Conservation (phyloP, 2,329 filamentous ascomycete genomes). For the Aspergillus jensenii region DNA sequence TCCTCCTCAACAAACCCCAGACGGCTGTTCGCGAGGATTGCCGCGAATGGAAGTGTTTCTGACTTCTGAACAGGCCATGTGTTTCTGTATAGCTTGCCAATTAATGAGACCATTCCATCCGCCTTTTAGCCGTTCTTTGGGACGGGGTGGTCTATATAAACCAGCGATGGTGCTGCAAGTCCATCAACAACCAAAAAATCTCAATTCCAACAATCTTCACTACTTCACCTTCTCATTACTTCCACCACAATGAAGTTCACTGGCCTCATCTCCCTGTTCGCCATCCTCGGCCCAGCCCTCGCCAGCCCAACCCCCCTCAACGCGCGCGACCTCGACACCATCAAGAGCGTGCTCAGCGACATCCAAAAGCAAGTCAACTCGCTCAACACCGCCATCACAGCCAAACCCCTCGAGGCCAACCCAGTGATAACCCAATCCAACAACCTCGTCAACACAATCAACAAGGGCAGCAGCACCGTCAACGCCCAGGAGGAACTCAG, state of each 20-base stretch:
- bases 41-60: too few relatives aligned
- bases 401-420: not conserved
- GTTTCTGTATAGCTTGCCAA: too few relatives aligned
- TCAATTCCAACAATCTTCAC: too few relatives aligned
- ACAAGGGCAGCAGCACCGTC: slow-evolving; percentile 12
- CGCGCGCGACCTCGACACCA: slow-evolving; percentile 11
- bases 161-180: too few relatives aligned
- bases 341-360: slow-evolving; percentile 11
- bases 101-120: too few relatives aligned
- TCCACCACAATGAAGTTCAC: slow-evolving; percentile 12
- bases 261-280: not conserved
- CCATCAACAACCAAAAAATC: too few relatives aligned
- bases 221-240: too few relatives aligned
- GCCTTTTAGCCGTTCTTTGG: too few relatives aligned
- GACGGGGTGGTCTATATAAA: too few relatives aligned
- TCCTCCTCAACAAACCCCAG: too few relatives aligned
- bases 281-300: slow-evolving; percentile 6
- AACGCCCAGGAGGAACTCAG: slow-evolving; percentile 3
- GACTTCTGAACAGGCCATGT: too few relatives aligned
- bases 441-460: slow-evolving; percentile 14
- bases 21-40: too few relatives aligned
- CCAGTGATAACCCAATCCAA: slow-evolving; percentile 5
- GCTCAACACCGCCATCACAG: slow-evolving; percentile 1
- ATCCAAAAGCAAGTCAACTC: slow-evolving; percentile 15
- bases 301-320: slow-evolving; percentile 5